Evolutionary conservation across 352 stramenopile genomes (phyloP).

Genomic region (Globisporangium solare): DNA sequence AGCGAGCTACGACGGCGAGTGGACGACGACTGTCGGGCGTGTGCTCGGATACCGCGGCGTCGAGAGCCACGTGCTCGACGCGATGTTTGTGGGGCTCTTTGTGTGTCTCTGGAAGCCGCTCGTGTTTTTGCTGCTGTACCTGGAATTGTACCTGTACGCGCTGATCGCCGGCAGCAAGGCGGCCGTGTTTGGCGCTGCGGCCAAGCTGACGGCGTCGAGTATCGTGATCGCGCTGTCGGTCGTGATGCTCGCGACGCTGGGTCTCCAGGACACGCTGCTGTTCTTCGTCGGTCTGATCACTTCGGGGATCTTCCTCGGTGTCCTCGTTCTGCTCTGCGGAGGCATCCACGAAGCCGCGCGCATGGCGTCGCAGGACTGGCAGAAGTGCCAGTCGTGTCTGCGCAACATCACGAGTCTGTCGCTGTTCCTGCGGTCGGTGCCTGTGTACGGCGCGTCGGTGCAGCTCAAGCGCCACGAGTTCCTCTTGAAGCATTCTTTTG

Average conservation of each 20-base stretch:
- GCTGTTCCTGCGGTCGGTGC: conserved; percentile 72
- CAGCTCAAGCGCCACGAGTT: conserved; percentile 78
- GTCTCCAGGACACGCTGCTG: conserved; percentile 51
- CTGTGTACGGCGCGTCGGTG: conserved; percentile 57
- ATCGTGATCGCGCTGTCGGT: conserved; percentile 46
- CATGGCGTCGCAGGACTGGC: conserved; percentile 62
- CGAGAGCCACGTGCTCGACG: conserved; percentile 66
- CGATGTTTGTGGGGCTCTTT: conserved; percentile 68
- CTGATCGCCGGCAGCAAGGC: conserved; percentile 68
- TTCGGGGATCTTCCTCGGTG: conserved; percentile 45
- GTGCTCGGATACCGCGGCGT: conserved; percentile 67
- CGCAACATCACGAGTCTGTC: conserved; percentile 81
- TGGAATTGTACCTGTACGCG: conserved; percentile 71
- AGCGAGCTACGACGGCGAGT: conserved; percentile 43
- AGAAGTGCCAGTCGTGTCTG: conserved; percentile 66
- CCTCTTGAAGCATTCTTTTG: conserved; percentile 71
- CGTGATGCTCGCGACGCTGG: conserved; percentile 42
- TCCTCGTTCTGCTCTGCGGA: conserved; percentile 57
- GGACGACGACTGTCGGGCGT: conserved; percentile 71
- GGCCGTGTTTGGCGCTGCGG: conserved; percentile 55
- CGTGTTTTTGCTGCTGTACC: conserved; percentile 72
- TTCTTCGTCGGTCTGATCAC: conserved; percentile 47
- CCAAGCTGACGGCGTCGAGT: conserved; percentile 64
- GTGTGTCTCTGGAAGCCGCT: conserved; percentile 79
- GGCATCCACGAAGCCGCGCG: conserved; percentile 51